phyloP scores from a whole-genome alignment of 2,329 filamentous ascomycete species.

The Calonectria pauciramosa region DNA sequence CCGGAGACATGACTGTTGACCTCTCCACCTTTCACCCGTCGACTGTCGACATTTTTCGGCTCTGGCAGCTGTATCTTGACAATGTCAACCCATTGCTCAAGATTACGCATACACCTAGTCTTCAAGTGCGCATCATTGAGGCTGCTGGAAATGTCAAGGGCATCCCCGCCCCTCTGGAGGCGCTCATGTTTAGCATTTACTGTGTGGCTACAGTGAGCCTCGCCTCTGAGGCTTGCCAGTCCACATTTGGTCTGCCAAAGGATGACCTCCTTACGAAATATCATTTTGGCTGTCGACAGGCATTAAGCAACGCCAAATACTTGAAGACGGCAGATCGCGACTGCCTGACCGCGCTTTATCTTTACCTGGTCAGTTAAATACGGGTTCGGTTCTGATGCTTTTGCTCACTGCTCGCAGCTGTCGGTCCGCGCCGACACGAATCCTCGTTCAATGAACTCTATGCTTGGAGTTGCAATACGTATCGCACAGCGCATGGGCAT shows the following conservation, averaged over 20 bases:
- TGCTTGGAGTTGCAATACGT: constrained; percentile 68
- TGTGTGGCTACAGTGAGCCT: constrained; percentile 59
- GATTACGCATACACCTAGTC: constrained; percentile 67
- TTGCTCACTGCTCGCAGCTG: constrained; percentile 53
- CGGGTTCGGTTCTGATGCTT: background rate
- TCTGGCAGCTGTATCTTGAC: constrained; percentile 72
- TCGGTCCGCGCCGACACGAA: constrained; percentile 59
- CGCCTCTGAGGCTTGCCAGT: constrained; percentile 56
- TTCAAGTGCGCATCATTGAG: constrained; percentile 67
- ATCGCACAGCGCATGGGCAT: constrained; percentile 71
- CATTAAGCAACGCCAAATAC: constrained; percentile 65
- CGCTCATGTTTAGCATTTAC: constrained; percentile 70
- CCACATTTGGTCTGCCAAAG: constrained; percentile 57
- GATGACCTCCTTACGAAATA: constrained; percentile 57
- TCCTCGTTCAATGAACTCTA: constrained; percentile 64
- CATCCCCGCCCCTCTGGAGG: constrained; percentile 61
- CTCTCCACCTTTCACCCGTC: constrained; percentile 65
- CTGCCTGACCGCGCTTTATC: constrained; percentile 67
- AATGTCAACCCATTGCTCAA: constrained; percentile 73
- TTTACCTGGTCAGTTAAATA: constrained; percentile 64
- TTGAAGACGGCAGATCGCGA: constrained; percentile 64
- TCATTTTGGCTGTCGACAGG: constrained; percentile 65
- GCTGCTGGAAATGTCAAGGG: constrained; percentile 58
- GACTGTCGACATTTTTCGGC: constrained; percentile 58
- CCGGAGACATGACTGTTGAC: constrained; percentile 54